Conservation (phyloP, 2,329 filamentous ascomycete species). For the Fusarium sp. region DNA sequence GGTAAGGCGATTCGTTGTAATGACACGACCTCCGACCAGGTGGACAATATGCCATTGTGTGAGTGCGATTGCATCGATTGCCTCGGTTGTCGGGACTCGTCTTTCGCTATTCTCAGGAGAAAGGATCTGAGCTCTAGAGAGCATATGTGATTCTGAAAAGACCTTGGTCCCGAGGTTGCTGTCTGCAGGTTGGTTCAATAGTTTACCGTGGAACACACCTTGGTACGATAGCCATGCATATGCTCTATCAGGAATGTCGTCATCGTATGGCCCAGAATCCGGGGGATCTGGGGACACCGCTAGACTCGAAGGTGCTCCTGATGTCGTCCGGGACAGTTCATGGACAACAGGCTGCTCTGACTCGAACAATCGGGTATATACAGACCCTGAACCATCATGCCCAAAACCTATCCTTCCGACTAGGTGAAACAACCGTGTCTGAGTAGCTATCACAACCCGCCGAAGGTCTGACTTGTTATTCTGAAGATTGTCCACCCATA, state of each 20-base stretch:
- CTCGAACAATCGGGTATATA: constrained; percentile 90
- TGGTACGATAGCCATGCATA: constrained; percentile 93
- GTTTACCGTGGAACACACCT: constrained; percentile 86
- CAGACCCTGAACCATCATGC: constrained; percentile 82
- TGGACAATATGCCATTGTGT: constrained; percentile 94
- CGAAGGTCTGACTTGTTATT: constrained; percentile 77
- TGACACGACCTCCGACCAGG: constrained; percentile 81
- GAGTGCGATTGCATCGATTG: constrained; percentile 81
- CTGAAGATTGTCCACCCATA: constrained; percentile 81
- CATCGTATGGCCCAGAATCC: constrained; percentile 64
- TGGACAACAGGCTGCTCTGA: constrained; percentile 81
- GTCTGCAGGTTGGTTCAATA: constrained; percentile 69
- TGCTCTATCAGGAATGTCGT: constrained; percentile 72
- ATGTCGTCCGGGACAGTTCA: constrained; percentile 69
- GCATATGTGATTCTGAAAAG: constrained; percentile 80
- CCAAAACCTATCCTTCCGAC: constrained; percentile 78
- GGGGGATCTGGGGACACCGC: constrained; percentile 79
- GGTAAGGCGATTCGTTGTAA: constrained; percentile 87
- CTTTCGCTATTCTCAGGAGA: constrained; percentile 72
- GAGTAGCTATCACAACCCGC: constrained; percentile 82
- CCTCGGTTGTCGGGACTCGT: constrained; percentile 72
- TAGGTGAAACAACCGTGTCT: constrained; percentile 81
- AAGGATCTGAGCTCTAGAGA: constrained; percentile 78
- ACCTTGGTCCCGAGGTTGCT: constrained; percentile 75
- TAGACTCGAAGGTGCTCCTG: constrained; percentile 69